These are phyloP conservation scores for Erodium maritimum DNA, from an alignment of 345 rosid species.

Conservation along the genomic window DNA sequence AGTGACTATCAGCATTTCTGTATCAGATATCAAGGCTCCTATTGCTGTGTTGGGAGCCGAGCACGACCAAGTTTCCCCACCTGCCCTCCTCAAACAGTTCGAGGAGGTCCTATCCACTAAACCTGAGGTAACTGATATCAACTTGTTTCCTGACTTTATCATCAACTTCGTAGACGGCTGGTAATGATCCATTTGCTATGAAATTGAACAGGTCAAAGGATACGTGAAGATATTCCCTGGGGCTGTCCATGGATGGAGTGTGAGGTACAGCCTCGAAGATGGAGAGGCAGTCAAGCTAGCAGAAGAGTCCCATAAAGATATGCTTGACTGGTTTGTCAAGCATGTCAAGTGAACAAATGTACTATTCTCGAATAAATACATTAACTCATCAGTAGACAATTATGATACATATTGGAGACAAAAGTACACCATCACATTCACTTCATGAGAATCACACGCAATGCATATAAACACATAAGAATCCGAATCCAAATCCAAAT, in stretches of 20 bases:
- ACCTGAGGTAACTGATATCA: slow-evolving; percentile 17
- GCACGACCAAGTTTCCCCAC: slow-evolving; percentile 22
- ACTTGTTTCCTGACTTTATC: not conserved
- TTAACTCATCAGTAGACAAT: no score
- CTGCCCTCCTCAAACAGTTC: slow-evolving; percentile 29
- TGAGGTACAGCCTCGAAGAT: slow-evolving; percentile 18
- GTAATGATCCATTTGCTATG: not conserved
- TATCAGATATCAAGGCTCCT: slow-evolving; percentile 17
- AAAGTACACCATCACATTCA: no score
- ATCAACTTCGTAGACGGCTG: not conserved
- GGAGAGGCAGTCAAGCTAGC: slow-evolving; percentile 15
- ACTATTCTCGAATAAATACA: no score
- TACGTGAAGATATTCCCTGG: slow-evolving; percentile 21
- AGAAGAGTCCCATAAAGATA: slow-evolving; percentile 18
- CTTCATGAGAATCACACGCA: no score
- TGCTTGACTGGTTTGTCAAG: slow-evolving; percentile 21
- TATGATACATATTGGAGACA: no score
- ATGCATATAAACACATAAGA: no score
- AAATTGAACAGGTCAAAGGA: slow-evolving; percentile 10
- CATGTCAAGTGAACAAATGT: slow-evolving; percentile 12
- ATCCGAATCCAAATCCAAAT: no score
- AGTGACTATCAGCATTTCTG: not conserved
- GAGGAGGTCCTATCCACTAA: slow-evolving; percentile 20
- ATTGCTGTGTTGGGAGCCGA: slow-evolving; percentile 35
- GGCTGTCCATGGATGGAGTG: slow-evolving; percentile 23